Conservation (phyloP, 495 filamentous ascomycete species). For the Penicillium macrosclerotiorum region DNA sequence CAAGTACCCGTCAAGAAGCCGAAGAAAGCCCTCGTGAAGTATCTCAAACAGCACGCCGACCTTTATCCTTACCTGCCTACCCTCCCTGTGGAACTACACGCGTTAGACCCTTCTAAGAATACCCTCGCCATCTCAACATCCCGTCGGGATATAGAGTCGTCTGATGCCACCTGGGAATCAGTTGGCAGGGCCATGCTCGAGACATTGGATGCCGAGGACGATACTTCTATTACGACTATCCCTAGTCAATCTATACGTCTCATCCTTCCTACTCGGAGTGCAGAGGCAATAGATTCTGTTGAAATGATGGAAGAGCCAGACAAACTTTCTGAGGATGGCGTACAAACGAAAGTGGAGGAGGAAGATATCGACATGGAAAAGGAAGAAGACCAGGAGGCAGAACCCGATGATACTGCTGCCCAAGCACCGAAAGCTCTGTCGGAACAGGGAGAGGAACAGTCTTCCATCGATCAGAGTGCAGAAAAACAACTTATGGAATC, state of each 20-base stretch:
- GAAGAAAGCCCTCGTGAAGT: slow-evolving; percentile 60
- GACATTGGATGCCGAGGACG: slow-evolving; percentile 44
- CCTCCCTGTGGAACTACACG: slow-evolving; percentile 36
- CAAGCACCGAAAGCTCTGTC: not conserved
- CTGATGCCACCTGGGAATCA: slow-evolving; percentile 49
- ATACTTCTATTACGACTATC: slow-evolving; percentile 28
- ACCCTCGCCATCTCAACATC: slow-evolving; percentile 30
- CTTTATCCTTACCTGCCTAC: slow-evolving; percentile 74
- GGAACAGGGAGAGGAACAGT: slow-evolving; percentile 38
- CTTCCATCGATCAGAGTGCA: slow-evolving; percentile 40
- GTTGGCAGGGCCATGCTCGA: slow-evolving; percentile 58
- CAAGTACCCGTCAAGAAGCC: slow-evolving; percentile 63
- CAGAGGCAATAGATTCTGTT: slow-evolving; percentile 10
- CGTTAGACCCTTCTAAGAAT: slow-evolving; percentile 23
- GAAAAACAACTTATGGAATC: slow-evolving; percentile 45
- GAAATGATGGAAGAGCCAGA: slow-evolving; percentile 18
- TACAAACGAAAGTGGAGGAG: not conserved
- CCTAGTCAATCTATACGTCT: slow-evolving; percentile 41
- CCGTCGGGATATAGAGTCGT: slow-evolving; percentile 31
- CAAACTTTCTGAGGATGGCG: slow-evolving; percentile 7
- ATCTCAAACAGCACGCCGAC: slow-evolving; percentile 66
- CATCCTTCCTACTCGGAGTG: slow-evolving; percentile 30
- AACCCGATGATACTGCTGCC: slow-evolving; percentile 10
- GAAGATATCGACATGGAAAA: slow-evolving; percentile 13
- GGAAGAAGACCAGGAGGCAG: slow-evolving; percentile 12